These are phyloP conservation scores for Globisporangium mamillatum DNA, from an alignment of 352 stramenopile species.

Conservation along the genomic window DNA sequence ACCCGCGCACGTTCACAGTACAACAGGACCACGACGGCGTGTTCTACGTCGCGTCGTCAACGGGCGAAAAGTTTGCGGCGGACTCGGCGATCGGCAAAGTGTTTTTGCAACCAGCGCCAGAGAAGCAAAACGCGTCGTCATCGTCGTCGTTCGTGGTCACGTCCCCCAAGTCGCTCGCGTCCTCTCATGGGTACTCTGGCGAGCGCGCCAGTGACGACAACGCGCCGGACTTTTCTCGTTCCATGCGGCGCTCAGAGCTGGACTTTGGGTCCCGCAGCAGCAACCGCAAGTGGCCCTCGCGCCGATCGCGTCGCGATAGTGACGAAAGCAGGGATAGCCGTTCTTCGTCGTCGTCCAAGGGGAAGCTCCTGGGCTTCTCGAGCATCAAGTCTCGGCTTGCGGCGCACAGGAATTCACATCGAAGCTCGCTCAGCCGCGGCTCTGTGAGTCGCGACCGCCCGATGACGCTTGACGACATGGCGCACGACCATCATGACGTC, in stretches of 20 bases:
- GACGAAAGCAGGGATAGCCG: neutral
- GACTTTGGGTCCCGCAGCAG: constrained; percentile 27
- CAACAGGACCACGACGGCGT: constrained; percentile 34
- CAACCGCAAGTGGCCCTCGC: constrained; percentile 13
- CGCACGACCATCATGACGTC: neutral
- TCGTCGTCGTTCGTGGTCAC: neutral
- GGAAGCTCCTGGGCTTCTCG: constrained; percentile 15
- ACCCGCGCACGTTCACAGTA: constrained; percentile 36
- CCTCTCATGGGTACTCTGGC: neutral
- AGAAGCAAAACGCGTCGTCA: neutral
- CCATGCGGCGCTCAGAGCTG: constrained; percentile 30
- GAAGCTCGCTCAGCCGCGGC: constrained; percentile 14
- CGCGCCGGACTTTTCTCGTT: neutral
- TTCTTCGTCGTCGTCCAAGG: constrained; percentile 1
- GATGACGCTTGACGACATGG: constrained; percentile 18
- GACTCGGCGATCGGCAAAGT: constrained; percentile 49
- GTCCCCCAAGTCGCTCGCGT: neutral
- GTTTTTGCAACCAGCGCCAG: constrained; percentile 26
- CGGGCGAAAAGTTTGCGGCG: constrained; percentile 36
- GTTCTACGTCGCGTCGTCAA: constrained; percentile 39
- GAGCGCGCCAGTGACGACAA: neutral
- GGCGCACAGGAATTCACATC: constrained; percentile 2
- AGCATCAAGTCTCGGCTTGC: constrained; percentile 18
- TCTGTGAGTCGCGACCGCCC: constrained; percentile 8
- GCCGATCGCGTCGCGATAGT: constrained; percentile 13